Evolutionary conservation across 305 asterid genomes (phyloP), one percentile per base, ranked within the genome.

Genomic region (Withania somnifera): DNA sequence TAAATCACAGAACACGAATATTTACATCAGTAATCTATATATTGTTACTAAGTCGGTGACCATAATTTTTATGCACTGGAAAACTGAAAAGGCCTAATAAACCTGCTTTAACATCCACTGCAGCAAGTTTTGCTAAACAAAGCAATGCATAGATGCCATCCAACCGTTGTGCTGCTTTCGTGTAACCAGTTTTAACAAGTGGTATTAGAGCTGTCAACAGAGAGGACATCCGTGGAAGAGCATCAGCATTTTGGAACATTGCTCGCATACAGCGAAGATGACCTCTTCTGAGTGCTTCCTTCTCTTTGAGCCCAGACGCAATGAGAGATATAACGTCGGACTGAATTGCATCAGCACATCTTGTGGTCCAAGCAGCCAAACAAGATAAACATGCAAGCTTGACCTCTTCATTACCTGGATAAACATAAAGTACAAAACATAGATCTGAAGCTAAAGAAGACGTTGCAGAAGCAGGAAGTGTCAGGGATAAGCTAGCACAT

Each of bases 31-130:
- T 15, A 57, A 24, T 63, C 19, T 80, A 30, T 5, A 15, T 13
- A 53, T 54, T 42, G 51, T 71, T 58, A 71, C 20, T 45, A 14
- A 40, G 79, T 40, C 79, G 17, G 51, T 81, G 61, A 83, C 38
- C 58, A 79, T 28, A 17, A 47, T 56, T 66, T 45, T 66, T 45
- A 81, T 71, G 85, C 57, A 34, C 9, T 26, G 22, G 4, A 71
- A 53, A 60, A 50, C 26, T 81, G n/a, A 80, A 79, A 78, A 34
- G n/a, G 14, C 85, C 56, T 73, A 69, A 80, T 84, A 81, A 83
- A 97, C 99, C 99, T 91, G 99, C 98, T 94, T 93, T 94, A 83
- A 94, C 95, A 86, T 94, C 99, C 80, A 91, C 86, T 54, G 91
- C 89, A 85, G 96, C 94, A 87, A 97, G 88, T 89, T 92, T 94